Base-by-base conservation (phyloP, 345 rosid species). In the Aquilaria yunnanensis region DNA sequence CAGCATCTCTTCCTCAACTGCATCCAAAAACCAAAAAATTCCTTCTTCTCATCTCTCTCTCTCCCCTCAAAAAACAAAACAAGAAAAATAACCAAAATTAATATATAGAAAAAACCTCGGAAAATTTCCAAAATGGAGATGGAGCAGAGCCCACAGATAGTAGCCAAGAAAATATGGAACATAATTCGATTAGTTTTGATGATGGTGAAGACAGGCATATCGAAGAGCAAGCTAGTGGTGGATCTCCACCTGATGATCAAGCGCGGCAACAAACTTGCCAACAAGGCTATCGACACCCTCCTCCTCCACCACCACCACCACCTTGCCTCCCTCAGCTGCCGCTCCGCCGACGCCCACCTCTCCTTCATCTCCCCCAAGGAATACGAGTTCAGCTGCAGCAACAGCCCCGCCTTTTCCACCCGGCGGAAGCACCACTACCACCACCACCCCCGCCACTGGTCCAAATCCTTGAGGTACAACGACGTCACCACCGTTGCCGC, bases 331-430 rank as follows among this genome's bases (percentile, higher is more conserved):
- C 75, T 89, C 80, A 75, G 87, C 14, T 92, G 98, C 76, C 87
- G 85, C 13, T 84, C 96, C 13, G 64, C 65, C 56, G 88, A 86
- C 60, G 71, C 87, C 59, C 70, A 68, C 13, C 69, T 84, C 29
- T 79, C 89, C 33, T 86, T 84, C 79, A 32, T 86, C 4, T 83
- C 88, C 32, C 88, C 92, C 0, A 68, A 78, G 0, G 97, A 90
- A 50, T 90, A 89, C 66, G 98, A 93, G 77, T 93, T 93, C 75
- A 87, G 97, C 81, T 93, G 98, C 80, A 93, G 97, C 80, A 89
- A 89, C 78, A 89, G 82, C 77, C 98, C 98, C 0, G 83, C 85
- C 32, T 64, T 77, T 57, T 43, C 60, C 70, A 63, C 72, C 10
- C 64, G 74, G 48, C 31, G 43, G 33, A 1, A 59, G 60, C 64